Evolutionary conservation across 805 yeast species (phyloP).

Genomic region (Lipomyces yamanashiensis): DNA sequence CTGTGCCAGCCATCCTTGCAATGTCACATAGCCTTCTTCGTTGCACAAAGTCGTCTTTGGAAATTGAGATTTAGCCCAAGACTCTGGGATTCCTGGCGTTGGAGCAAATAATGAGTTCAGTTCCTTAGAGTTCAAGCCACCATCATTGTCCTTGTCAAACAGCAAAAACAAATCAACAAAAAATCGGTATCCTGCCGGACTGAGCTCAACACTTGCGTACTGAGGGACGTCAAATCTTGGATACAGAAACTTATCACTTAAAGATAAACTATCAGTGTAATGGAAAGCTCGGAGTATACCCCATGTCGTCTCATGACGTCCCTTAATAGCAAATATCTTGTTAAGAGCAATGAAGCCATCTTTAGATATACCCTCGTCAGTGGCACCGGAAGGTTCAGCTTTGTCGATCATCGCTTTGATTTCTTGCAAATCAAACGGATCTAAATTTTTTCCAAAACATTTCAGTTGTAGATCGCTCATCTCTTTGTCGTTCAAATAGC

Average conservation of each 20-base stretch:
- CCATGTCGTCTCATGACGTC: slow-evolving; percentile 97
- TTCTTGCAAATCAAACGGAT: slow-evolving; percentile 48
- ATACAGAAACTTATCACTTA: slow-evolving; percentile 75
- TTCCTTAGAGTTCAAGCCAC: slow-evolving; percentile 83
- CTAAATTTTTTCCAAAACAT: slow-evolving; percentile 69
- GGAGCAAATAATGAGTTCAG: slow-evolving; percentile 73
- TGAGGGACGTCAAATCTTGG: slow-evolving; percentile 76
- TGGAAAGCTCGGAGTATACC: slow-evolving; percentile 86
- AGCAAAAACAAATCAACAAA: slow-evolving; percentile 85
- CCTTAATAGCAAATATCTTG: slow-evolving; percentile 83
- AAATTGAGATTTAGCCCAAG: slow-evolving; percentile 85
- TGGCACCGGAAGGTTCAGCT: slow-evolving; percentile 43
- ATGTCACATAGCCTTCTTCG: slow-evolving; percentile 84
- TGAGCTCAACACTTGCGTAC: slow-evolving; percentile 81
- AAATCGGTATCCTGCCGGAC: slow-evolving; percentile 90
- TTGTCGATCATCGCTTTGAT: slow-evolving; percentile 47
- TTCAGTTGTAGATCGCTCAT: slow-evolving; percentile 65
- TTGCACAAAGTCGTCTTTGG: slow-evolving; percentile 89
- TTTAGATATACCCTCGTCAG: slow-evolving; percentile 37
- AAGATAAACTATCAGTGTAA: slow-evolving; percentile 88
- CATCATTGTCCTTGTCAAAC: slow-evolving; percentile 95
- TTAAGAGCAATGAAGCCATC: slow-evolving; percentile 79
- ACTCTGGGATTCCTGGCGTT: slow-evolving; percentile 88
- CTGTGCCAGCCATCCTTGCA: slow-evolving; percentile 99
- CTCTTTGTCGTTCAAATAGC: slow-evolving; percentile 72